Evolutionary conservation across 2,329 filamentous ascomycete species (phyloP).

Genomic region (Thielaviopsis musarum): DNA sequence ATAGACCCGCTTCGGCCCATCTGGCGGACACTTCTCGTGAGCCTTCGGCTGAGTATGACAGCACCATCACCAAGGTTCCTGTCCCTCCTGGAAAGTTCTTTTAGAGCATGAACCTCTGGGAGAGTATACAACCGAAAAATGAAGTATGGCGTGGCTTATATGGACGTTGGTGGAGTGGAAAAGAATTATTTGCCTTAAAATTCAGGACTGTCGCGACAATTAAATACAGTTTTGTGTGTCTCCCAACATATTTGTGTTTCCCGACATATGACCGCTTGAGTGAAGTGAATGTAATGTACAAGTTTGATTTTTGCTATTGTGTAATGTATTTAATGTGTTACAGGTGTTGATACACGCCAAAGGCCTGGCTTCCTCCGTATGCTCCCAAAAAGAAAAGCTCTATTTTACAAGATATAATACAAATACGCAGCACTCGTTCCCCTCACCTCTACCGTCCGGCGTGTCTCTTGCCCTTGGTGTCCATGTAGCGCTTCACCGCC

Average conservation of each 20-base stretch:
- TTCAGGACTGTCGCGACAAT: neutral
- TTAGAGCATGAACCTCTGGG: slow-evolving; percentile 17
- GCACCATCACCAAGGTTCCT: slow-evolving; percentile 17
- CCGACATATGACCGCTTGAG: neutral
- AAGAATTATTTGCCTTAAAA: neutral
- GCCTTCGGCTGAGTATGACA: slow-evolving; percentile 10
- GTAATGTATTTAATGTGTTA: slow-evolving; percentile 11
- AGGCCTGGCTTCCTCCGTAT: slow-evolving; percentile 5
- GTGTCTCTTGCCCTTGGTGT: slow-evolving; percentile 15
- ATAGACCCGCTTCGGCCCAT: neutral
- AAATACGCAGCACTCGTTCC: slow-evolving; percentile 8
- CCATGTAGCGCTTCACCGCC: slow-evolving; percentile 19
- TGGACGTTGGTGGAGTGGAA: neutral
- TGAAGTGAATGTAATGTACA: neutral
- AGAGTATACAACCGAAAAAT: neutral
- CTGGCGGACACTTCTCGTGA: slow-evolving; percentile 12
- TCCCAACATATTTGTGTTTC: neutral
- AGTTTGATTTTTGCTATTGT: slow-evolving; percentile 1
- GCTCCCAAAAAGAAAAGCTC: neutral
- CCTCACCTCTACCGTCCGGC: slow-evolving; percentile 14
- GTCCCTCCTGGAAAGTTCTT: slow-evolving; percentile 35
- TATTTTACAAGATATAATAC: slow-evolving; percentile 7
- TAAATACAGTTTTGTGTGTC: neutral
- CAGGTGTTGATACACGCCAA: slow-evolving; percentile 10
- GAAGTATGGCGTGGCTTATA: neutral